These are phyloP conservation scores for Botryotinia globosa DNA, from an alignment of 2,329 filamentous ascomycete genomes.

Conservation along the genomic window DNA sequence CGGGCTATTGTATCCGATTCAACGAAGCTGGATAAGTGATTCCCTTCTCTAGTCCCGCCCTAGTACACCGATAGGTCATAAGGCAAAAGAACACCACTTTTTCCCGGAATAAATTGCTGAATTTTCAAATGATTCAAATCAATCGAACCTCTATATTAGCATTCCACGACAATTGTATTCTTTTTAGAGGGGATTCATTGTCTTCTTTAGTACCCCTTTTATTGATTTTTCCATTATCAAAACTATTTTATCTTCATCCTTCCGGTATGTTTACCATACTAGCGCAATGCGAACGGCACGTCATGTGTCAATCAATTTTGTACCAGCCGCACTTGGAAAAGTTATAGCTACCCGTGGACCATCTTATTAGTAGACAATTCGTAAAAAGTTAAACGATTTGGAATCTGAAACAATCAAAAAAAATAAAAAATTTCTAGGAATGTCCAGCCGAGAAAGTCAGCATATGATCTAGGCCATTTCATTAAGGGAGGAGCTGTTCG, in stretches of 20 bases:
- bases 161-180: neutral
- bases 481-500: neutral
- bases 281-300: neutral
- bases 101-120: neutral
- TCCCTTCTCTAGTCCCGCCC: accelerated
- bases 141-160: neutral
- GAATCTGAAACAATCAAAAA: neutral
- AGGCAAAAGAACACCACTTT: neutral
- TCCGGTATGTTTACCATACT: neutral
- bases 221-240: neutral
- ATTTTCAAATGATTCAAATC: neutral
- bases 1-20: neutral
- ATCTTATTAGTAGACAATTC: neutral
- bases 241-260: neutral
- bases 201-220: neutral
- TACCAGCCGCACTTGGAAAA: neutral
- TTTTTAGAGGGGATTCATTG: neutral
- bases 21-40: neutral
- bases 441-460: neutral
- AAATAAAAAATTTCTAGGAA: neutral
- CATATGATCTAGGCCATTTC: neutral
- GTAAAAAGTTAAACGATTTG: neutral
- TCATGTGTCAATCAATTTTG: neutral
- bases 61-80: accelerated
- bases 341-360: neutral